Evolutionary conservation across 1,284 basidiomycete species (phyloP).

Genomic region (Cutaneotrichosporon sp.): DNA sequence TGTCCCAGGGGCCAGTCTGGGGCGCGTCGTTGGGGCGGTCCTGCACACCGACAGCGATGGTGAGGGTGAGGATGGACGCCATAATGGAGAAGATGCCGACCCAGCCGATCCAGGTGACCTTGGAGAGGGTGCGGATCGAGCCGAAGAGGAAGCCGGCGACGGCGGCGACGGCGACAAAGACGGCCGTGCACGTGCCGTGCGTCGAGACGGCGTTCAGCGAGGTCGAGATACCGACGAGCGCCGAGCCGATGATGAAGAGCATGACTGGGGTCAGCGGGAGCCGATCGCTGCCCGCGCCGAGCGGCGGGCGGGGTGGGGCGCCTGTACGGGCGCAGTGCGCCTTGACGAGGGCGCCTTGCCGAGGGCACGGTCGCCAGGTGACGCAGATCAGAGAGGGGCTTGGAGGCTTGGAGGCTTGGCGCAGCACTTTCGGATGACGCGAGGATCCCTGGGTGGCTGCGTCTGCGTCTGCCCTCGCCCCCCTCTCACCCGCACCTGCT

Average conservation of each 20-base stretch:
- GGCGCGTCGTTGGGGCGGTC: constrained; percentile 44
- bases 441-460: no score
- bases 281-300: neutral
- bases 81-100: constrained; percentile 38
- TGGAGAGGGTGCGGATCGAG: constrained; percentile 47
- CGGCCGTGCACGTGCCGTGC: constrained; percentile 31
- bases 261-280: constrained; percentile 20
- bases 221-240: constrained; percentile 31
- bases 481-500: no score
- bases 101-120: constrained; percentile 52
- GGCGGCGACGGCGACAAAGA: constrained; percentile 44
- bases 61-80: constrained; percentile 48
- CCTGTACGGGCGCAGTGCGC: no score
- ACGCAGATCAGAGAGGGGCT: no score
- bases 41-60: constrained; percentile 49
- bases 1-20: constrained; percentile 36
- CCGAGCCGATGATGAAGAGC: constrained; percentile 35
- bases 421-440: no score
- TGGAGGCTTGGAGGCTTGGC: neutral
- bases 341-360: no score
- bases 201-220: constrained; percentile 28
- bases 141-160: constrained; percentile 40
- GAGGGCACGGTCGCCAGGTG: neutral
- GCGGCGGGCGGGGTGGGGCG: no score
- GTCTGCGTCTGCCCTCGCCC: neutral